Conservation (phyloP, 176 grass and related monocot genomes). For the Tillandsia leiboldiana region DNA sequence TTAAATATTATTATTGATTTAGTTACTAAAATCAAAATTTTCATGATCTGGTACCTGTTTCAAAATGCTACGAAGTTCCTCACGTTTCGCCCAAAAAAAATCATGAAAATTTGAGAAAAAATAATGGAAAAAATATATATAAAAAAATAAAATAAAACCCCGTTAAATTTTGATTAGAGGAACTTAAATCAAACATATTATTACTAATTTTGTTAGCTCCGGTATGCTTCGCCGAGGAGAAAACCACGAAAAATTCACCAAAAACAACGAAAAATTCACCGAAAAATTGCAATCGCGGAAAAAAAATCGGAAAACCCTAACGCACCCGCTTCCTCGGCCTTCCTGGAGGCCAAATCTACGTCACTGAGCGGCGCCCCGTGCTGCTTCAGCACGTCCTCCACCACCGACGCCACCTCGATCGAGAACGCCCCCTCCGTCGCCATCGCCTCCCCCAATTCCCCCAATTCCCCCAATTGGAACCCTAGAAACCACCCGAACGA, state of each 20-base stretch:
- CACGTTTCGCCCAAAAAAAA: no score
- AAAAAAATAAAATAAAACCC: no score
- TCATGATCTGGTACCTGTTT: no score
- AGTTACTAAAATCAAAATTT: no score
- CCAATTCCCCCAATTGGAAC: not conserved
- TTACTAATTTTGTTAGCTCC: no score
- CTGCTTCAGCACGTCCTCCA: constrained; percentile 21
- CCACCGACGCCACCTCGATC: constrained; percentile 3
- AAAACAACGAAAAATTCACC: not conserved
- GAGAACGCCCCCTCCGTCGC: constrained; percentile 8
- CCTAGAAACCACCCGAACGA: not conserved
- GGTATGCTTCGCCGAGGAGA: not conserved
- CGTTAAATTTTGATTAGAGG: no score
- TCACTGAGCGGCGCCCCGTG: constrained; percentile 14
- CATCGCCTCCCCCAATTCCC: constrained; percentile 2
- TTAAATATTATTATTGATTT: no score
- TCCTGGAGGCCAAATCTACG: constrained; percentile 46
- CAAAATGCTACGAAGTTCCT: no score
- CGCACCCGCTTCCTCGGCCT: constrained; percentile 55
- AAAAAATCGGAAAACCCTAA: not conserved
- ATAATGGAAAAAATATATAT: not conserved
- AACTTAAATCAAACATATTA: no score
- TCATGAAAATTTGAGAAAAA: not conserved
- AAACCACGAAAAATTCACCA: not conserved
- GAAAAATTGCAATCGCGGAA: not conserved